These are phyloP conservation scores for Escovopsis sp. DNA, from an alignment of 2,329 filamentous ascomycete genomes.

Conservation along the genomic window DNA sequence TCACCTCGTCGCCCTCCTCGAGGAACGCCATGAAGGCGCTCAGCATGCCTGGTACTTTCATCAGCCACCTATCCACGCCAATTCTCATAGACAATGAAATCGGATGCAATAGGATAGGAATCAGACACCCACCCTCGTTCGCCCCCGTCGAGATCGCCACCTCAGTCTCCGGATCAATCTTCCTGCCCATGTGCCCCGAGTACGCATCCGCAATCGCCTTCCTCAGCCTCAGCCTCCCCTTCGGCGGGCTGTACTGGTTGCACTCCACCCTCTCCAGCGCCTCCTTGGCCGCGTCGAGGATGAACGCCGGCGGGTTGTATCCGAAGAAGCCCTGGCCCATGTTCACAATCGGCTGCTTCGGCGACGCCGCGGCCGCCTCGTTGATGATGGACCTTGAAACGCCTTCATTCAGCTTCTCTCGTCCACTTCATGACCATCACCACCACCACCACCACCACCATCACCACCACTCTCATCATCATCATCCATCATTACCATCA, in stretches of 20 bases:
- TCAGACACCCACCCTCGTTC: slow-evolving; percentile 44
- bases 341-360: slow-evolving; percentile 49
- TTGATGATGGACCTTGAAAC: slow-evolving; percentile 47
- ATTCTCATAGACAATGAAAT: not conserved
- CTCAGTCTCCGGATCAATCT: slow-evolving; percentile 76
- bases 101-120: too few species aligned
- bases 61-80: too few species aligned
- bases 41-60: slow-evolving; percentile 48
- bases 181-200: slow-evolving; percentile 71
- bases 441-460: too few species aligned
- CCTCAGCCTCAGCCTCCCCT: slow-evolving; percentile 78
- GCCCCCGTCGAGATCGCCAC: slow-evolving; percentile 88
- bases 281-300: slow-evolving; percentile 78
- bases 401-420: not conserved
- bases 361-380: slow-evolving; percentile 47
- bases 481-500: not conserved
- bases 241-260: slow-evolving; percentile 97
- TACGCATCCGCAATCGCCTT: slow-evolving; percentile 91
- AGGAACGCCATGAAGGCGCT: slow-evolving; percentile 97
- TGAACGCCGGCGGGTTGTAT: slow-evolving; percentile 87
- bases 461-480: not conserved
- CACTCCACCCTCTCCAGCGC: slow-evolving; percentile 86
- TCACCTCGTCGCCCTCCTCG: slow-evolving; percentile 88
- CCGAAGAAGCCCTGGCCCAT: slow-evolving; percentile 63
- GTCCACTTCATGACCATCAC: not conserved